Conservation (phyloP, 2,329 filamentous ascomycete genomes). For the Microthyrium microscopicum region DNA sequence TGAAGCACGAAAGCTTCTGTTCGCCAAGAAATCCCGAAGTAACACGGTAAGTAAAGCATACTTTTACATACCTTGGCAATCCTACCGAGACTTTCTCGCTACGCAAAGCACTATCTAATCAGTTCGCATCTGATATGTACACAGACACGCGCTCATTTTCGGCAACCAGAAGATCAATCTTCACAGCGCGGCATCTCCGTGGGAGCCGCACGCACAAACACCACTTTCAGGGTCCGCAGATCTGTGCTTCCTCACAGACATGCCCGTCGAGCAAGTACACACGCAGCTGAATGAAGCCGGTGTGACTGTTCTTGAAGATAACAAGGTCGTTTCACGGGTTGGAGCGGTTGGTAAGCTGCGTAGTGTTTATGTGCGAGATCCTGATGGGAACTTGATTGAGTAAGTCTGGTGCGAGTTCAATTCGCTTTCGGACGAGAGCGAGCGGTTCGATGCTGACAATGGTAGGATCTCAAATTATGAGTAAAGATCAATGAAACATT, state of each 20-base stretch:
- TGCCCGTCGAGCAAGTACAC: conserved; percentile 32
- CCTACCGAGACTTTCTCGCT: not conserved
- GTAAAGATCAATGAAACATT: too few species aligned
- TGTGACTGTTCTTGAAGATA: conserved; percentile 30
- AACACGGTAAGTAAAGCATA: conserved; percentile 6
- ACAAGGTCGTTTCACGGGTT: conserved; percentile 30
- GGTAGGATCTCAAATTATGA: too few species aligned
- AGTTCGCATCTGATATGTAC: conserved; percentile 1
- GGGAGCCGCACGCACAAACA: conserved; percentile 39
- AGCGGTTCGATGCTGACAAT: too few species aligned
- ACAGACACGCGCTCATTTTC: conserved; percentile 38
- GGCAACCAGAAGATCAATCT: conserved; percentile 46
- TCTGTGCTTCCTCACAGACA: conserved; percentile 41
- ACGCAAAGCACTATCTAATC: too few species aligned
- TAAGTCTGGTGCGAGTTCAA: too few species aligned
- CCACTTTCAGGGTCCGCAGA: conserved; percentile 42
- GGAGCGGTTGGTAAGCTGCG: conserved; percentile 38
- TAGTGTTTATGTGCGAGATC: conserved; percentile 44
- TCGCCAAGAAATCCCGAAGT: conserved; percentile 14
- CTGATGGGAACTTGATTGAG: conserved; percentile 47
- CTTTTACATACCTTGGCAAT: not conserved
- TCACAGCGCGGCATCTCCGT: conserved; percentile 40
- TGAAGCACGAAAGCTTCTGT: conserved; percentile 36
- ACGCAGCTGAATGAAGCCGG: conserved; percentile 24
- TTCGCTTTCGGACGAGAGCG: too few species aligned